Percentiles rank a stretch among this genome's conserved stretches.
phyloP scores from a whole-genome alignment of 371 early-diverging fungal species.

The Rhizopus stolonifer region DNA sequence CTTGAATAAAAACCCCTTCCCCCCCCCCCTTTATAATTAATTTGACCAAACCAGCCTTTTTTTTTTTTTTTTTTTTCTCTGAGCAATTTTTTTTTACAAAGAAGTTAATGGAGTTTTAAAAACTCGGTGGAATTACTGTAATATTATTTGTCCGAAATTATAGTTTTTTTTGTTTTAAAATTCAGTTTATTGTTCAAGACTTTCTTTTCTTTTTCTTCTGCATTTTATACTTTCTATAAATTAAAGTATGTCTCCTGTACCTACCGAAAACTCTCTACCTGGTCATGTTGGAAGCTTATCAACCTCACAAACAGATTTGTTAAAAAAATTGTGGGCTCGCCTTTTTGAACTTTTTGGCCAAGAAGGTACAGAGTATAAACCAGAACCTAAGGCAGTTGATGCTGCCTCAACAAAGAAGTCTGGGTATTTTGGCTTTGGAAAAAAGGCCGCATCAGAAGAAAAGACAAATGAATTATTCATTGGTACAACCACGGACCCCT shows the following conservation, averaged over 20 bases:
- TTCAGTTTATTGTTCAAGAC: too few relatives aligned
- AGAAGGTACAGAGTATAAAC: slow-evolving; percentile 30
- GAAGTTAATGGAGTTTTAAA: too few relatives aligned
- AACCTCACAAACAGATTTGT: slow-evolving; percentile 44
- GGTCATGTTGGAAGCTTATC: slow-evolving; percentile 52
- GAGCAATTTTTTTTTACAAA: too few relatives aligned
- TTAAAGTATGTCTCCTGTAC: slow-evolving; percentile 20
- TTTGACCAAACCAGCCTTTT: too few relatives aligned
- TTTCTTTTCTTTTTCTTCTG: too few relatives aligned
- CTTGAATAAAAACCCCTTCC: too few relatives aligned
- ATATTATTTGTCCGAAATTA: too few relatives aligned
- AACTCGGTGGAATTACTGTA: too few relatives aligned
- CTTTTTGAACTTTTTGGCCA: slow-evolving; percentile 52
- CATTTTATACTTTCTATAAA: too few relatives aligned
- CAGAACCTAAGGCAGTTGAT: slow-evolving; percentile 21
- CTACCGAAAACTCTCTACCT: slow-evolving; percentile 16
- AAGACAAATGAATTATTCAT: slow-evolving; percentile 48
- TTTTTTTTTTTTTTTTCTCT: too few relatives aligned
- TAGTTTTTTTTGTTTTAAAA: too few relatives aligned
- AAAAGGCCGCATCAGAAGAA: slow-evolving; percentile 32
- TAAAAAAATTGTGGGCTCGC: slow-evolving; percentile 57
- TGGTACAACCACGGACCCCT: slow-evolving; percentile 44
- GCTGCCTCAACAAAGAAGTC: slow-evolving; percentile 20
- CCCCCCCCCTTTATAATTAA: too few relatives aligned
- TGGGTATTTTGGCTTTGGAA: slow-evolving; percentile 41